Percentiles rank a stretch among this genome's conserved stretches.
Conservation (phyloP, 192 early-diverging fungal genomes). For the Entomortierella parvispora region DNA sequence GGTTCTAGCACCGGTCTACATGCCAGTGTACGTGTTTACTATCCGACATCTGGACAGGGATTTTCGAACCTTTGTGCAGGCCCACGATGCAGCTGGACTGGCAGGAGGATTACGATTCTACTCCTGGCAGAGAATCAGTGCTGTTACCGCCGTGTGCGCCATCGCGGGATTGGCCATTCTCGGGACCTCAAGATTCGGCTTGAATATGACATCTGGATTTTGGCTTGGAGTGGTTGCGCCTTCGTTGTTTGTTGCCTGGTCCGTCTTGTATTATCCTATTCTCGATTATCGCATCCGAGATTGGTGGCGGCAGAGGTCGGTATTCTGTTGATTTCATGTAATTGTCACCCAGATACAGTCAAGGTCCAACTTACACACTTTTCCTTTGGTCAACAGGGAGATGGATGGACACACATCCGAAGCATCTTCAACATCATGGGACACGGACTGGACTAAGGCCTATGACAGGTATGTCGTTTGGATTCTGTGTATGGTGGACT, state of each 20-base stretch:
- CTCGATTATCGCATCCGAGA: slow-evolving; percentile 55
- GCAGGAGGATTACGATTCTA: slow-evolving; percentile 59
- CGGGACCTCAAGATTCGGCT: slow-evolving; percentile 26
- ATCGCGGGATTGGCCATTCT: slow-evolving; percentile 13
- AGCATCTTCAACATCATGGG: slow-evolving; percentile 51
- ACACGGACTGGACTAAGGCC: slow-evolving; percentile 58
- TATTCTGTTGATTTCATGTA: neutral
- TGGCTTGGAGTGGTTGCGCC: slow-evolving; percentile 61
- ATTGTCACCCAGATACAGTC: neutral
- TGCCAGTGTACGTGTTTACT: slow-evolving; percentile 59
- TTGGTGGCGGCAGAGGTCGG: slow-evolving; percentile 47
- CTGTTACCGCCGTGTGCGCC: slow-evolving; percentile 50
- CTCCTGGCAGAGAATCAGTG: slow-evolving; percentile 60
- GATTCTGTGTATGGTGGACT: no score
- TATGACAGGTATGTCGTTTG: slow-evolving; percentile 59
- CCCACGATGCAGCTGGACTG: slow-evolving; percentile 50
- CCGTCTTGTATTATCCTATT: slow-evolving; percentile 62
- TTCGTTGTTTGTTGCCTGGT: slow-evolving; percentile 51
- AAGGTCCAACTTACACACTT: neutral
- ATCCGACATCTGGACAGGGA: slow-evolving; percentile 54
- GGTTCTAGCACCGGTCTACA: slow-evolving; percentile 60
- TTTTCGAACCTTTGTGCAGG: slow-evolving; percentile 66
- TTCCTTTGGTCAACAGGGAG: slow-evolving; percentile 16
- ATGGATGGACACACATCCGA: slow-evolving; percentile 48
- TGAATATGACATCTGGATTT: slow-evolving; percentile 31